A percentile compares a stretch with the other conserved stretches of the same genome.
Conservation (phyloP, 2,329 filamentous ascomycete species). For the Claviceps lovelessii region DNA sequence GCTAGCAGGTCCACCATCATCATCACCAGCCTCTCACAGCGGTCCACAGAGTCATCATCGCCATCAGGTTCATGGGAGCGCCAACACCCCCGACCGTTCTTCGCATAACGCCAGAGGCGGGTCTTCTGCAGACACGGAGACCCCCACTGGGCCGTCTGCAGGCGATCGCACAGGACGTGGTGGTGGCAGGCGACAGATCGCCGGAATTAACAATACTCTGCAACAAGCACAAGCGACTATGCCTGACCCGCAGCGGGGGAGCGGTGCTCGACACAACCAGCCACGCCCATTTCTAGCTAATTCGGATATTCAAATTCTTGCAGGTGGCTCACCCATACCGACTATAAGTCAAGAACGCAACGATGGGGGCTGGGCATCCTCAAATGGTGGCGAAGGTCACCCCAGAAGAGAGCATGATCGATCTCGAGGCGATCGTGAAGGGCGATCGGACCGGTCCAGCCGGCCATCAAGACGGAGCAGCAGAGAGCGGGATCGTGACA, state of each 20-base stretch:
- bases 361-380: conserved; percentile 25
- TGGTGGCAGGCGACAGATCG: conserved; percentile 38
- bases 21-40: conserved; percentile 17
- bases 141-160: conserved; percentile 22
- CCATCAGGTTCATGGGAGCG: conserved; percentile 11
- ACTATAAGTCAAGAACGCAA: conserved; percentile 35
- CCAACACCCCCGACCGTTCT: conserved; percentile 13
- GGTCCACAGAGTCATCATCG: conserved; percentile 15
- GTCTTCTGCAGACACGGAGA: conserved; percentile 14
- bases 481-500: conserved; percentile 34
- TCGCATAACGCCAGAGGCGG: conserved; percentile 9
- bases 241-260: conserved; percentile 22
- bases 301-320: conserved; percentile 42
- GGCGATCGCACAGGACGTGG: conserved; percentile 21
- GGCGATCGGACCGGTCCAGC: conserved; percentile 25
- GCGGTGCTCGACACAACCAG: conserved; percentile 19
- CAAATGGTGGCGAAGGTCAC: conserved; percentile 19
- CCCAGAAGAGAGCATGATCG: conserved; percentile 26
- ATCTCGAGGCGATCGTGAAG: conserved; percentile 28
- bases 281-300: conserved; percentile 30
- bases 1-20: conserved; percentile 20
- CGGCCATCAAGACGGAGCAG: conserved; percentile 33
- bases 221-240: conserved; percentile 34
- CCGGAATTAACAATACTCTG: conserved; percentile 44
- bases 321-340: conserved; percentile 35